These are phyloP conservation scores for Crepidotus variabilis DNA, from an alignment of 768 basidiomycete species.

Conservation along the genomic window DNA sequence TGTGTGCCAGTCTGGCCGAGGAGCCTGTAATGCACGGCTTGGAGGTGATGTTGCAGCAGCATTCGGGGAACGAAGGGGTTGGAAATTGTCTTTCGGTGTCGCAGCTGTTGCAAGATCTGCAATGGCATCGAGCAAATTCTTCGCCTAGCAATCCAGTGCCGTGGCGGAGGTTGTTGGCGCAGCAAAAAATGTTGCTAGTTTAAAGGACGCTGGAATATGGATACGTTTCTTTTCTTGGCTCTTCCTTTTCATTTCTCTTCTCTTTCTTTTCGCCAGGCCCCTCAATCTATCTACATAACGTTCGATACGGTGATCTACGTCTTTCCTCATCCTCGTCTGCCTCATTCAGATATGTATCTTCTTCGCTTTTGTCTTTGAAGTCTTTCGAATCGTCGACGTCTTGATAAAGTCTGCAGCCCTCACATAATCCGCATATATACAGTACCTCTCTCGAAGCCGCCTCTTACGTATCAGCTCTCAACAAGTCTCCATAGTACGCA, in stretches of 20 bases:
- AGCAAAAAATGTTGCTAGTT: constrained; percentile 47
- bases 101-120: constrained; percentile 52
- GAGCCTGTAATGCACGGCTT: constrained; percentile 38
- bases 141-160: constrained; percentile 36
- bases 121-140: constrained; percentile 36
- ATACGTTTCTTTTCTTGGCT: constrained; percentile 1
- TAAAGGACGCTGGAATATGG: constrained; percentile 3
- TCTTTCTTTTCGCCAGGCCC: neutral
- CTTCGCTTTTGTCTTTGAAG: too few species aligned
- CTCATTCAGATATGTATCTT: too few species aligned
- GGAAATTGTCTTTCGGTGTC: constrained; percentile 64
- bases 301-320: neutral
- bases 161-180: constrained; percentile 58
- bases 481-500: too few species aligned
- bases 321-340: too few species aligned
- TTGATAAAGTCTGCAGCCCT: too few species aligned
- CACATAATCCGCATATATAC: too few species aligned
- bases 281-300: neutral
- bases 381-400: too few species aligned
- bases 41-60: constrained; percentile 41
- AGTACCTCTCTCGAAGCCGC: too few species aligned
- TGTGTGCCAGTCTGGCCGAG: constrained; percentile 68
- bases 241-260: constrained; percentile 4
- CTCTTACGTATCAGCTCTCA: too few species aligned
- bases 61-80: constrained; percentile 44